These are phyloP conservation scores for Globisporangium canariense DNA, from an alignment of 352 stramenopile genomes.

Conservation along the genomic window DNA sequence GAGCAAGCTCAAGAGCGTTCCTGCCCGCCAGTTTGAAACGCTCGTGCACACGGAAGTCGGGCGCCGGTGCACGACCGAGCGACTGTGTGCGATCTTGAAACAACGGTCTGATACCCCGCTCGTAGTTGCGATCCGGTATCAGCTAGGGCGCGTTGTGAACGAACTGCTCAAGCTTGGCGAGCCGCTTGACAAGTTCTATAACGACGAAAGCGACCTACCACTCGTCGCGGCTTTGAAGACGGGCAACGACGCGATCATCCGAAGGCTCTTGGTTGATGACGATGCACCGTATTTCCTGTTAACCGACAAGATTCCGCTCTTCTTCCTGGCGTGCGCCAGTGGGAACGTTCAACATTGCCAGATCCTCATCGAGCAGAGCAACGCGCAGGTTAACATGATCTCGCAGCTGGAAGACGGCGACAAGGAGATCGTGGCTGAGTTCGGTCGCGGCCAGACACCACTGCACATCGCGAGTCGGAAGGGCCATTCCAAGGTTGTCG, in stretches of 20 bases:
- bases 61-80: constrained; percentile 59
- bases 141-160: constrained; percentile 77
- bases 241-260: constrained; percentile 72
- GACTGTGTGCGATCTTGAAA: constrained; percentile 58
- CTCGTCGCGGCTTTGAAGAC: constrained; percentile 68
- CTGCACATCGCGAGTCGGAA: constrained; percentile 76
- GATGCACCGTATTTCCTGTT: constrained; percentile 68
- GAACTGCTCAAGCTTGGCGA: constrained; percentile 59
- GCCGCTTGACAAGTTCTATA: constrained; percentile 38
- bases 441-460: constrained; percentile 65
- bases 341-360: constrained; percentile 69
- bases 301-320: constrained; percentile 73
- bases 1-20: constrained; percentile 41
- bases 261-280: constrained; percentile 67
- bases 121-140: constrained; percentile 75
- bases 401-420: constrained; percentile 73
- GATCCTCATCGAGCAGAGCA: constrained; percentile 58
- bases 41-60: constrained; percentile 63
- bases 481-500: constrained; percentile 56
- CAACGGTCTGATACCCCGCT: constrained; percentile 60
- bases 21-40: constrained; percentile 49
- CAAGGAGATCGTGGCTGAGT: constrained; percentile 73
- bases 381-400: constrained; percentile 73
- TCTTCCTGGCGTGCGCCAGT: constrained; percentile 70
- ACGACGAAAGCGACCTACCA: constrained; percentile 55